Evolutionary conservation across 108 stramenopile genomes (phyloP).

Genomic region (Mediolabrus comicus): DNA sequence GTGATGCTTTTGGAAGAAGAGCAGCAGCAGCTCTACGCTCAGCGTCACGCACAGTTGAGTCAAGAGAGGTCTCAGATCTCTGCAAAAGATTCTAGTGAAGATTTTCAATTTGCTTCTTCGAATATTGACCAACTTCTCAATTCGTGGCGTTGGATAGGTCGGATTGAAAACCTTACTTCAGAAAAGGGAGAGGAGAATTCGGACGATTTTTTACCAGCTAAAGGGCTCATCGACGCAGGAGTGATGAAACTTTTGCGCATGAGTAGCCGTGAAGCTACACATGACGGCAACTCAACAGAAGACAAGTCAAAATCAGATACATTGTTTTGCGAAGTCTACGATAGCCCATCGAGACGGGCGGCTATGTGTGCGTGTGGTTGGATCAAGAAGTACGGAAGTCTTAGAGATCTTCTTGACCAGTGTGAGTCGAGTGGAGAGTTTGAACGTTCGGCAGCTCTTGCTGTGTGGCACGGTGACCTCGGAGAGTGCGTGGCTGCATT

Average conservation of each 20-base stretch:
- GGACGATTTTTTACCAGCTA: conserved; percentile 37
- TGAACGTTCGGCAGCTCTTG: conserved; percentile 77
- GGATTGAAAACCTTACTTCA: conserved; percentile 60
- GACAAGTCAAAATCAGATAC: conserved; percentile 47
- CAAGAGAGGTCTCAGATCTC: background rate
- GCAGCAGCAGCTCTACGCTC: conserved; percentile 19
- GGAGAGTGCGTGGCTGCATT: conserved; percentile 68
- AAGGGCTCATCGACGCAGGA: conserved; percentile 66
- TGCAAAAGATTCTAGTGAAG: conserved; percentile 8
- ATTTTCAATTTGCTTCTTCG: background rate
- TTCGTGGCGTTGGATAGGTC: conserved; percentile 81
- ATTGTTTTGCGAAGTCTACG: conserved; percentile 62
- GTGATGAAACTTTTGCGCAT: conserved; percentile 53
- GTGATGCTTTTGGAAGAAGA: conserved; percentile 61
- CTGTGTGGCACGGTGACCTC: conserved; percentile 76
- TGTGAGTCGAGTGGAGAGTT: conserved; percentile 61
- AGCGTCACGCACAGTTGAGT: conserved; percentile 3
- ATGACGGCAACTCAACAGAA: conserved; percentile 30
- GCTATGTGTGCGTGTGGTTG: conserved; percentile 69
- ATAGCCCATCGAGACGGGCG: conserved; percentile 55
- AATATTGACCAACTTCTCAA: conserved; percentile 49
- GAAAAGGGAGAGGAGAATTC: conserved; percentile 41
- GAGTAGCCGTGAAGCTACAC: conserved; percentile 43
- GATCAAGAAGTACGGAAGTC: conserved; percentile 49
- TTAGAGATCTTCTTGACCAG: conserved; percentile 59